Conservation (phyloP, 2,329 filamentous ascomycete genomes). For the Penicillium sp. region DNA sequence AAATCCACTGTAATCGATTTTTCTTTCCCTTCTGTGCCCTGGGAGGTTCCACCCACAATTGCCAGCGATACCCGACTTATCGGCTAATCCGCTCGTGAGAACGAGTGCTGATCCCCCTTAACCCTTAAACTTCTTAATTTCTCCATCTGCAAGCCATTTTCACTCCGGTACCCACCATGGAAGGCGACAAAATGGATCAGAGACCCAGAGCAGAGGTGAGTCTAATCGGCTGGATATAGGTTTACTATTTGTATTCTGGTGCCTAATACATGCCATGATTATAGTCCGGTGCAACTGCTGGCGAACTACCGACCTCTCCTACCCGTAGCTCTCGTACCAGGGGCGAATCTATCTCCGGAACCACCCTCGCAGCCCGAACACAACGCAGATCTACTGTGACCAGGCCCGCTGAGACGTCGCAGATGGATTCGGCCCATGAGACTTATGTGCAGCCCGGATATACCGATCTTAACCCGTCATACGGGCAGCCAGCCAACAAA, state of each 20-base stretch:
- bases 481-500: constrained; percentile 52
- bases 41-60: neutral
- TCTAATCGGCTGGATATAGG: neutral
- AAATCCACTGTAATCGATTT: neutral
- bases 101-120: neutral
- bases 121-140: neutral
- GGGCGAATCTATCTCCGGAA: constrained; percentile 13
- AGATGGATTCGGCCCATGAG: constrained; percentile 37
- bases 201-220: constrained; percentile 14
- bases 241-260: too few relatives aligned
- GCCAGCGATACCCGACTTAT: too few relatives aligned
- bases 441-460: constrained; percentile 55
- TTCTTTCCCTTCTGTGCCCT: neutral
- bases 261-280: neutral
- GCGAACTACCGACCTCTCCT: constrained; percentile 10
- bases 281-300: constrained; percentile 8
- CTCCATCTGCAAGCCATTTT: neutral
- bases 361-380: constrained; percentile 28
- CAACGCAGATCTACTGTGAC: constrained; percentile 33
- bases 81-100: neutral
- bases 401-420: constrained; percentile 32
- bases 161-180: constrained; percentile 6
- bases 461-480: constrained; percentile 54
- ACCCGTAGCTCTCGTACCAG: constrained; percentile 4
- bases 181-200: constrained; percentile 1